Percentiles rank a stretch among this genome's conserved stretches.
phyloP scores from a whole-genome alignment of 1,284 basidiomycete species.

The Trametes sp. region DNA sequence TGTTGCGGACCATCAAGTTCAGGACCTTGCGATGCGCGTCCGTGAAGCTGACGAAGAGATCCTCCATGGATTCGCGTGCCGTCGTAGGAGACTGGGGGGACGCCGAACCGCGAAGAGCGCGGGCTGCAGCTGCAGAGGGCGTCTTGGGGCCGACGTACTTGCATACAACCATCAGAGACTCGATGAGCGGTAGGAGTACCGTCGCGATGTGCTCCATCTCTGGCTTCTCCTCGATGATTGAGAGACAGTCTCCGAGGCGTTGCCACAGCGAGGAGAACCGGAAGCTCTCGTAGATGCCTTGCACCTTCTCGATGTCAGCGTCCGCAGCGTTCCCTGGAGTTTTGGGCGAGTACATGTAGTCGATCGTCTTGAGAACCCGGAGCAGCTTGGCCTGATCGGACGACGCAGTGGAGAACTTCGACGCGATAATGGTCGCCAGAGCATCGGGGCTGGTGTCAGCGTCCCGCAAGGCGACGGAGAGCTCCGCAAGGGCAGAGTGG shows the following conservation, averaged over 20 bases:
- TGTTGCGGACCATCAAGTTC: constrained; percentile 98
- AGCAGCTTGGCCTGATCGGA: constrained; percentile 94
- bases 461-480: constrained; percentile 66
- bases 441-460: constrained; percentile 58
- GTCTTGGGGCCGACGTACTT: constrained; percentile 85
- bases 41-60: constrained; percentile 94
- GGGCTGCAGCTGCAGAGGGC: constrained; percentile 49
- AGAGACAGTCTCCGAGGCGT: constrained; percentile 85
- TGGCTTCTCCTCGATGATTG: constrained; percentile 80
- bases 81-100: constrained; percentile 74
- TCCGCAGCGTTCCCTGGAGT: constrained; percentile 46
- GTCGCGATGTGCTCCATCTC: constrained; percentile 90
- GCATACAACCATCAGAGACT: constrained; percentile 98
- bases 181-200: constrained; percentile 90
- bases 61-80: constrained; percentile 79
- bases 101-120: constrained; percentile 61
- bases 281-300: constrained; percentile 88
- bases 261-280: constrained; percentile 88
- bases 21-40: constrained; percentile 94
- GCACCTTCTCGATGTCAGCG: constrained; percentile 79
- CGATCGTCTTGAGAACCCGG: constrained; percentile 93
- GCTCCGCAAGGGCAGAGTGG: constrained; percentile 78
- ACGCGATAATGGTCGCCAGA: constrained; percentile 73
- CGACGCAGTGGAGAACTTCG: constrained; percentile 91
- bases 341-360: constrained; percentile 90